A percentile compares a stretch with the other conserved stretches of the same genome.
These are phyloP conservation scores for Triticum turgidum DNA, from an alignment of 176 grass and related monocot genomes.

Conservation along the genomic window DNA sequence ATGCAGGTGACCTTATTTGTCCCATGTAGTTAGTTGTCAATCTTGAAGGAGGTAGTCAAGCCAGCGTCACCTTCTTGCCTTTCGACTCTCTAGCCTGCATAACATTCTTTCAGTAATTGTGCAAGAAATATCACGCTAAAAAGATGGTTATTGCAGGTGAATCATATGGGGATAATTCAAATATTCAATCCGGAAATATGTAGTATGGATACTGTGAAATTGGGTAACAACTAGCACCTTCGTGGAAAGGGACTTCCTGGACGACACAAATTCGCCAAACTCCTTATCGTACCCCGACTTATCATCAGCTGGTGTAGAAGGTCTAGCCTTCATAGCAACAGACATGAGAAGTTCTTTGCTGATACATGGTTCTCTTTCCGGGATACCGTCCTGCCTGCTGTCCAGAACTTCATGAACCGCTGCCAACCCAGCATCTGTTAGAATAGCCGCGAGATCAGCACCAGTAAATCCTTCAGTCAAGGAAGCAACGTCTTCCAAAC, in stretches of 20 bases:
- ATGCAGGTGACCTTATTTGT: not conserved
- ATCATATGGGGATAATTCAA: not conserved
- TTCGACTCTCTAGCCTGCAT: slow-evolving; percentile 85
- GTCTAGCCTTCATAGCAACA: slow-evolving; percentile 69
- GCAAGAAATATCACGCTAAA: not conserved
- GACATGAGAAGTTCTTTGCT: slow-evolving; percentile 77
- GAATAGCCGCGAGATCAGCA: slow-evolving; percentile 82
- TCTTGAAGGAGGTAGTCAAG: slow-evolving; percentile 47
- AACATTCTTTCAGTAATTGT: slow-evolving; percentile 16
- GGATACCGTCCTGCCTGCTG: slow-evolving; percentile 40
- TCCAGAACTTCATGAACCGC: slow-evolving; percentile 84
- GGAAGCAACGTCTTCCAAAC: slow-evolving; percentile 72
- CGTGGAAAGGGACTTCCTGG: slow-evolving; percentile 76
- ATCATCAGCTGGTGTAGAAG: slow-evolving; percentile 65
- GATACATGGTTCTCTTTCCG: slow-evolving; percentile 54
- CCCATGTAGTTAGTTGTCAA: not conserved
- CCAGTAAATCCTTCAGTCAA: slow-evolving; percentile 91
- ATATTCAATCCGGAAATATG: not conserved
- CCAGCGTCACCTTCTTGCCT: slow-evolving; percentile 88
- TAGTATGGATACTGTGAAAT: not conserved
- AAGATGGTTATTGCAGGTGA: not conserved
- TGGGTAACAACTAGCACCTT: slow-evolving; percentile 49
- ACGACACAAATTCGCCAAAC: slow-evolving; percentile 72
- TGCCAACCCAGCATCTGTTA: slow-evolving; percentile 76
- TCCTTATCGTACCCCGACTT: slow-evolving; percentile 65